phyloP scores from a whole-genome alignment of 441 rosid genomes.

The Cnidoscolus chayamansa region DNA sequence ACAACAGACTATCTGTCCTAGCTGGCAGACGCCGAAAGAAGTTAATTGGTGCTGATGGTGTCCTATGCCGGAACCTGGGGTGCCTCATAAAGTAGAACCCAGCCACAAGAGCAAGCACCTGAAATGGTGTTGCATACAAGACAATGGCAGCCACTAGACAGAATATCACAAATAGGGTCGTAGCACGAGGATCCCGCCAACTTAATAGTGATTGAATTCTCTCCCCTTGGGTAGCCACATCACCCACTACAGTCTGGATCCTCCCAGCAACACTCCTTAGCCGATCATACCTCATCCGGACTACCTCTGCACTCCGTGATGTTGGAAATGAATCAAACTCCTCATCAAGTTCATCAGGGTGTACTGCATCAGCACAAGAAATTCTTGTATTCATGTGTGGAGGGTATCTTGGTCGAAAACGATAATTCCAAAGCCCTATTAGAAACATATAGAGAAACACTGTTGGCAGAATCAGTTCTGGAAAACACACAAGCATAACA shows the following conservation, averaged over 20 bases:
- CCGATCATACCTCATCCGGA: slow-evolving; percentile 75
- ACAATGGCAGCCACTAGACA: slow-evolving; percentile 63
- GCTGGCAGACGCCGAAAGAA: slow-evolving; percentile 90
- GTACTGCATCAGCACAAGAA: slow-evolving; percentile 61
- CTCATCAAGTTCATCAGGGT: slow-evolving; percentile 82
- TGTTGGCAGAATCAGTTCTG: slow-evolving; percentile 77
- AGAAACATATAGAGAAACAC: slow-evolving; percentile 69
- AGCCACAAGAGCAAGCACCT: slow-evolving; percentile 49
- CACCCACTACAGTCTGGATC: slow-evolving; percentile 87
- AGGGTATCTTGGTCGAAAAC: slow-evolving; percentile 64
- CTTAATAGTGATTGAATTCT: slow-evolving; percentile 68
- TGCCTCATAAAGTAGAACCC: slow-evolving; percentile 86
- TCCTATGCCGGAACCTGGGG: slow-evolving; percentile 68
- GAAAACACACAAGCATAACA: slow-evolving; percentile 60
- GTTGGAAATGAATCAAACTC: slow-evolving; percentile 84
- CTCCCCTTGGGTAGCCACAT: slow-evolving; percentile 86
- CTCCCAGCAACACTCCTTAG: slow-evolving; percentile 77
- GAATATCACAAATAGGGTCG: slow-evolving; percentile 53
- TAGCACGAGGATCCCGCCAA: slow-evolving; percentile 95
- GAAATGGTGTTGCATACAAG: slow-evolving; percentile 66
- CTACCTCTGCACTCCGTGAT: slow-evolving; percentile 36
- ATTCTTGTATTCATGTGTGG: slow-evolving; percentile 80
- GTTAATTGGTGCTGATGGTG: slow-evolving; percentile 58
- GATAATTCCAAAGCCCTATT: slow-evolving; percentile 78
- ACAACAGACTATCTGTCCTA: slow-evolving; percentile 76